phyloP scores from a whole-genome alignment of 2,329 filamentous ascomycete species.

The Knoxdaviesia proteae region DNA sequence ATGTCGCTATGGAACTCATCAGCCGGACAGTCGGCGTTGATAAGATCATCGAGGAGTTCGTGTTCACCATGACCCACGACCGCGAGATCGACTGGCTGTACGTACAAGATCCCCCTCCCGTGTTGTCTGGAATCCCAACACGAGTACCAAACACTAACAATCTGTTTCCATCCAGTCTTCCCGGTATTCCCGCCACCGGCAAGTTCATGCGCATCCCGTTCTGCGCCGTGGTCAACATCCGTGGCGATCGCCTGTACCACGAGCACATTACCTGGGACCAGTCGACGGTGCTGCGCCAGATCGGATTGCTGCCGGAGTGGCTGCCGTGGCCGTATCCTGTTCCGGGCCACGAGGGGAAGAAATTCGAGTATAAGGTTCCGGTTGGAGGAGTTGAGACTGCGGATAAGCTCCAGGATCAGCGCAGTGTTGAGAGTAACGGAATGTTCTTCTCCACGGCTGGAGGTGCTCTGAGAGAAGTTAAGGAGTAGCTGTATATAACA shows the following conservation, averaged over 20 bases:
- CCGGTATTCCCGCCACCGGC: conserved; percentile 33
- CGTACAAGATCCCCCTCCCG: conserved; percentile 9
- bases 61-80: conserved; percentile 43
- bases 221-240: conserved; percentile 39
- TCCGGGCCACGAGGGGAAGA: conserved; percentile 2
- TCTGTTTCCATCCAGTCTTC: conserved; percentile 13
- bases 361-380: conserved; percentile 12
- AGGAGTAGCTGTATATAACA: neutral
- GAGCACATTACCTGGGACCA: conserved; percentile 53
- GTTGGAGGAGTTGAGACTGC: conserved; percentile 13
- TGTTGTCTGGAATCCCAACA: neutral
- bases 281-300: conserved; percentile 37
- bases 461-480: neutral
- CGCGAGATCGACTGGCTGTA: conserved; percentile 48
- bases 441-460: neutral
- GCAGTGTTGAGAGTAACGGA: conserved; percentile 3
- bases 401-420: conserved; percentile 7
- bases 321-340: conserved; percentile 35
- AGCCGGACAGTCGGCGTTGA: conserved; percentile 54
- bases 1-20: conserved; percentile 46
- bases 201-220: conserved; percentile 34
- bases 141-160: neutral
- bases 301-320: conserved; percentile 35
- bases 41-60: conserved; percentile 50
- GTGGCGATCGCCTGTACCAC: conserved; percentile 41